Percentiles rank a stretch among this genome's conserved stretches.
Evolutionary conservation across 371 early-diverging fungal species (phyloP).

Genomic region (Mortierella sp.): DNA sequence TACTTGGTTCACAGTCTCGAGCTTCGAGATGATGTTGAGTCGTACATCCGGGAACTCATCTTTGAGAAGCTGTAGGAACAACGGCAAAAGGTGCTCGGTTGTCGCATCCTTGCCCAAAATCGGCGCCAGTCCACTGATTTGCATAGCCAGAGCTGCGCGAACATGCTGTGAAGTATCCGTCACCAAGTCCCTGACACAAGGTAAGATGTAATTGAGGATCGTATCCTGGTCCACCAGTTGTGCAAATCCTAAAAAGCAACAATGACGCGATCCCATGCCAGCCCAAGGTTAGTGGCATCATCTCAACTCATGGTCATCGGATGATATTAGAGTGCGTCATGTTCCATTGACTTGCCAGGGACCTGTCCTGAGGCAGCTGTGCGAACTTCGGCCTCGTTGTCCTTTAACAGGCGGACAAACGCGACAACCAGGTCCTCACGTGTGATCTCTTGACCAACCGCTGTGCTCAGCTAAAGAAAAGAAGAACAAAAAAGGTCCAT

Average conservation of each 20-base stretch:
- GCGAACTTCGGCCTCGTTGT: conserved; percentile 97
- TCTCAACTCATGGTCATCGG: too few species aligned
- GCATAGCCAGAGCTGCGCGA: conserved; percentile 94
- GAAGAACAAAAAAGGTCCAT: too few species aligned
- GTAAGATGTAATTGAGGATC: conserved; percentile 84
- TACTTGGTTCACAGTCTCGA: conserved; percentile 94
- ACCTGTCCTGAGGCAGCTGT: conserved; percentile 91
- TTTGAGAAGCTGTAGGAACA: conserved; percentile 94
- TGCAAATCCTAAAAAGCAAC: conserved; percentile 73
- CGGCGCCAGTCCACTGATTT: conserved; percentile 95
- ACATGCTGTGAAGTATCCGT: conserved; percentile 96
- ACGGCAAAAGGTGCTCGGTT: conserved; percentile 92
- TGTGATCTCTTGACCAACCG: conserved; percentile 81
- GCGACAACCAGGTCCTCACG: conserved; percentile 77
- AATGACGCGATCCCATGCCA: neutral
- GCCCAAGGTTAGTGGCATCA: too few species aligned
- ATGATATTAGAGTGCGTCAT: too few species aligned
- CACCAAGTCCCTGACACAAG: conserved; percentile 90
- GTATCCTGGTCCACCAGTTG: conserved; percentile 82
- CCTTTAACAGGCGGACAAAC: conserved; percentile 87
- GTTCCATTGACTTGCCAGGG: conserved; percentile 67
- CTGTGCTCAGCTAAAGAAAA: conserved; percentile 74
- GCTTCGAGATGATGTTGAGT: conserved; percentile 96
- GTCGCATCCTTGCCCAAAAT: conserved; percentile 96
- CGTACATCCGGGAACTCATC: conserved; percentile 98